Conservation (phyloP, 768 basidiomycete species). For the Boletus insuetus region DNA sequence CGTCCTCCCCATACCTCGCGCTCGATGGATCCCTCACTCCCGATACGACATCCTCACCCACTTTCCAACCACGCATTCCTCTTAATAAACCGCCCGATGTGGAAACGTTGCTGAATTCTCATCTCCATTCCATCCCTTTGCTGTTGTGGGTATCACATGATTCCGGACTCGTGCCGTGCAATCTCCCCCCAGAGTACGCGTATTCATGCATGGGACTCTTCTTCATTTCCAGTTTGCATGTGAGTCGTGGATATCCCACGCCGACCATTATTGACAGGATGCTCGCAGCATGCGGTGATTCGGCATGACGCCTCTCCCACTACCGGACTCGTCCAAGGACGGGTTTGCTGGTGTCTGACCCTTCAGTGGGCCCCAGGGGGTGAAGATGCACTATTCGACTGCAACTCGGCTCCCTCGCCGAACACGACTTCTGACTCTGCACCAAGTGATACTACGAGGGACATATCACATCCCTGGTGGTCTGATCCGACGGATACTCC, state of each 20-base stretch:
- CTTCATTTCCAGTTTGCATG: constrained; percentile 40
- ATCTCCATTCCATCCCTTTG: constrained; percentile 37
- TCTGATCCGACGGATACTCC: constrained; percentile 10
- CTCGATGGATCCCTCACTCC: neutral
- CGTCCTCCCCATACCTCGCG: neutral
- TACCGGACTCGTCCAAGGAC: constrained; percentile 23
- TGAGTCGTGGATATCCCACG: constrained; percentile 15
- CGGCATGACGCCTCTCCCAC: neutral
- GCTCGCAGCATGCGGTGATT: constrained; percentile 15
- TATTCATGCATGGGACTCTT: constrained; percentile 49
- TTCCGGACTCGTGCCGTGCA: constrained; percentile 25
- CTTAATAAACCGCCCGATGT: constrained; percentile 41
- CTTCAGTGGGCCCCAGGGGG: constrained; percentile 51
- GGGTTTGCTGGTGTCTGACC: constrained; percentile 44
- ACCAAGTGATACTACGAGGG: neutral
- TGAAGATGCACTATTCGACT: constrained; percentile 35
- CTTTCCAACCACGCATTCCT: constrained; percentile 14
- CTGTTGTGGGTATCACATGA: constrained; percentile 38
- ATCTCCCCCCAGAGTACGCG: constrained; percentile 36
- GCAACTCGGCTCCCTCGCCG: neutral
- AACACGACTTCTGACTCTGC: neutral
- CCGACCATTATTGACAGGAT: constrained; percentile 1
- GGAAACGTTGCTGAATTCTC: constrained; percentile 40
- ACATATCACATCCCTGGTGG: constrained; percentile 22
- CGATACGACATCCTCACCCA: neutral